Evolutionary conservation across 164 flowering plant species (phyloP).

Genomic region (Piper longum): DNA sequence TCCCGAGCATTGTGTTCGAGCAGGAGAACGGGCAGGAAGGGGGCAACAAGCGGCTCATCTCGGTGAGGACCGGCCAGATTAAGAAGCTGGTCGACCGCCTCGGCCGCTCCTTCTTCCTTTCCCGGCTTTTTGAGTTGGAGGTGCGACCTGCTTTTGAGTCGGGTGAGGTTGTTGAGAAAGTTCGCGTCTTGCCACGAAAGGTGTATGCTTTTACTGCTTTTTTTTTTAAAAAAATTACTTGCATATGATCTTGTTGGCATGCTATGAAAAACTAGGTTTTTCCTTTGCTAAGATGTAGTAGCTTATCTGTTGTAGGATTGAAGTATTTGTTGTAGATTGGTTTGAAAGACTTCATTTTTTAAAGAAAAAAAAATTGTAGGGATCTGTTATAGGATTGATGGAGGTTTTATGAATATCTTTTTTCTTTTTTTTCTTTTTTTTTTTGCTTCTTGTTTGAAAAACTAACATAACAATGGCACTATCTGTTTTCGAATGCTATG

Average conservation of each 20-base stretch:
- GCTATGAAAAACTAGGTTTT: neutral
- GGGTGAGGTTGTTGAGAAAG: constrained; percentile 61
- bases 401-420: too few relatives aligned
- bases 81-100: constrained; percentile 52
- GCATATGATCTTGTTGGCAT: neutral
- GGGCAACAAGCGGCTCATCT: constrained; percentile 82
- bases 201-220: constrained; percentile 13
- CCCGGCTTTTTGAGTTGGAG: constrained; percentile 69
- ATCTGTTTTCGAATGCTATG: too few relatives aligned
- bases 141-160: constrained; percentile 49
- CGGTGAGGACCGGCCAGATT: constrained; percentile 66
- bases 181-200: constrained; percentile 73
- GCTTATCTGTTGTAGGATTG: too few relatives aligned
- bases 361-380: too few relatives aligned
- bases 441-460: too few relatives aligned
- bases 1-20: constrained; percentile 83
- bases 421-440: too few relatives aligned
- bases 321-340: too few relatives aligned
- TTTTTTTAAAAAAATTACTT: neutral
- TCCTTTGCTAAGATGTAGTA: neutral
- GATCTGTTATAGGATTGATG: too few relatives aligned
- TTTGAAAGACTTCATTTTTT: too few relatives aligned
- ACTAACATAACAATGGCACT: too few relatives aligned
- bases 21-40: constrained; percentile 86
- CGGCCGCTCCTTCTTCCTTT: constrained; percentile 59